Percentiles rank a stretch among this genome's conserved stretches.
These are phyloP conservation scores for Exophiala spinifera DNA, from an alignment of 2,329 filamentous ascomycete species.

Conservation along the genomic window DNA sequence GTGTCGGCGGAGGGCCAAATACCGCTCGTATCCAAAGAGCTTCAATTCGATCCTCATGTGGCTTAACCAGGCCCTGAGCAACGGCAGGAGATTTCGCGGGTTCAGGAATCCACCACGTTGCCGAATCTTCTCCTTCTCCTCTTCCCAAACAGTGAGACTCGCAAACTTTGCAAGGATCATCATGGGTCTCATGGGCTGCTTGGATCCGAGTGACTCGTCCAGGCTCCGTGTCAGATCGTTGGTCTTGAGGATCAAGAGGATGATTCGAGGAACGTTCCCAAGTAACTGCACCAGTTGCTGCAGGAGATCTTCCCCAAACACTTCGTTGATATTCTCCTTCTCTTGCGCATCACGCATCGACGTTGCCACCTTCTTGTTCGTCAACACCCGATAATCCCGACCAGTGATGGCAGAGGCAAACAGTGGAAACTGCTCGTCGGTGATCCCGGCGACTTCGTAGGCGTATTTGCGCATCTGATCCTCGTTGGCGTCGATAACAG, in stretches of 20 bases:
- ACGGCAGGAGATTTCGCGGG: constrained; percentile 51
- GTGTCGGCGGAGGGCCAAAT: constrained; percentile 50
- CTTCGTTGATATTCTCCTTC: constrained; percentile 79
- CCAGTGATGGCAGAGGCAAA: constrained; percentile 97
- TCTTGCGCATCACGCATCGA: constrained; percentile 67
- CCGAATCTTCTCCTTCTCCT: constrained; percentile 52
- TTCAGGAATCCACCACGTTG: constrained; percentile 51
- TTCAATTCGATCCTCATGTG: constrained; percentile 58
- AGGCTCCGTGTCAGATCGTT: constrained; percentile 93
- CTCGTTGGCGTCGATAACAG: constrained; percentile 88
- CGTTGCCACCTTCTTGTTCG: constrained; percentile 48
- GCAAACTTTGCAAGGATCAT: constrained; percentile 64
- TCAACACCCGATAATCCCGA: constrained; percentile 78
- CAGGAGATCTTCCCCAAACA: constrained; percentile 82
- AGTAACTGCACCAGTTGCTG: constrained; percentile 85
- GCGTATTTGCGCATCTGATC: constrained; percentile 82
- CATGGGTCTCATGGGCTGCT: constrained; percentile 59
- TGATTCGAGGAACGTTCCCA: constrained; percentile 83
- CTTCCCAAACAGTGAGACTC: constrained; percentile 60
- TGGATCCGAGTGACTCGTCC: constrained; percentile 71
- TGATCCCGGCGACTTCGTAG: constrained; percentile 82
- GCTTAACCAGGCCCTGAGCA: constrained; percentile 51
- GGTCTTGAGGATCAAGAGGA: constrained; percentile 92
- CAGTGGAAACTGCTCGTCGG: constrained; percentile 84
- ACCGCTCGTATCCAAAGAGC: constrained; percentile 57